Conservation (phyloP, 1,284 basidiomycete genomes). For the Neolentinus lepideus region DNA sequence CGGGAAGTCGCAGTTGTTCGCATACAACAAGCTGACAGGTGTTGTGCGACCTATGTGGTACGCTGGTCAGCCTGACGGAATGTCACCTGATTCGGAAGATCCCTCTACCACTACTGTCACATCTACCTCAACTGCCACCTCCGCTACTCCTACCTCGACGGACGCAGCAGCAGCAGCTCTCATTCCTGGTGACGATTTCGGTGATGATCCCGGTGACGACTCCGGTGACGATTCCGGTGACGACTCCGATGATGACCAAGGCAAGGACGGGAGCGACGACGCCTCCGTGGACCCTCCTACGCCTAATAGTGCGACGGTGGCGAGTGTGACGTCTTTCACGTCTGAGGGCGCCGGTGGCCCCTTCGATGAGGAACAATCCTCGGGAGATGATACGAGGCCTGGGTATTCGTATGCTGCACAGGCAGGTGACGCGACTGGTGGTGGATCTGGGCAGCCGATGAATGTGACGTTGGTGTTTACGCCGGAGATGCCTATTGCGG, state of each 20-base stretch:
- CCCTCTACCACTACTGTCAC: neutral
- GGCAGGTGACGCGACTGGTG: neutral
- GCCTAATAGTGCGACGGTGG: neutral
- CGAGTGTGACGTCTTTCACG: neutral
- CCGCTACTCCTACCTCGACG: neutral
- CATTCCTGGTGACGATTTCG: too few relatives aligned
- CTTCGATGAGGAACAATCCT: neutral
- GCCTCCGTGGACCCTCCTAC: neutral
- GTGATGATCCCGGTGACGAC: too few relatives aligned
- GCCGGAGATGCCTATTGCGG: neutral
- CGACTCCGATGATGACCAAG: neutral
- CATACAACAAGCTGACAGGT: constrained; percentile 23
- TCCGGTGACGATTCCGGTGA: neutral
- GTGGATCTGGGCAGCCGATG: neutral
- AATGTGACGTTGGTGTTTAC: neutral
- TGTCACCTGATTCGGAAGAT: neutral
- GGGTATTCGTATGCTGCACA: neutral
- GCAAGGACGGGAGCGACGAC: neutral
- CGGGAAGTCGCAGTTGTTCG: constrained; percentile 19
- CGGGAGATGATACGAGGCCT: neutral
- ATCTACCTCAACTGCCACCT: neutral
- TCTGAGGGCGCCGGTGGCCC: neutral
- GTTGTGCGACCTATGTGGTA: constrained; percentile 21
- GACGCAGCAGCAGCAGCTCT: too few relatives aligned
- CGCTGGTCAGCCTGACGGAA: neutral